phyloP scores from a whole-genome alignment of 495 filamentous ascomycete species.

The Penicillium lividum region DNA sequence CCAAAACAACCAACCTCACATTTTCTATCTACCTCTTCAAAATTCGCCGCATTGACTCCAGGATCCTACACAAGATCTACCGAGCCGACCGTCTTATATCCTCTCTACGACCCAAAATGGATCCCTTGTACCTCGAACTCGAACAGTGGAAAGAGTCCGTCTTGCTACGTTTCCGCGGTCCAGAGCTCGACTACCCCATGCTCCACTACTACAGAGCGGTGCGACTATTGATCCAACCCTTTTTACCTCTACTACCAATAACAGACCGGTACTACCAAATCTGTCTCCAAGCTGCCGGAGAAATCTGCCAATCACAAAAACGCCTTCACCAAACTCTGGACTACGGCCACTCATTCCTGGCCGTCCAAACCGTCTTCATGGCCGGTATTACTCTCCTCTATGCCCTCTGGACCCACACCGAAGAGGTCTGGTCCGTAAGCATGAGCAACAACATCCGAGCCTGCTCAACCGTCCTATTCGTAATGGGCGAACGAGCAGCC shows the following conservation, averaged over 20 bases:
- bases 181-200: slow-evolving; percentile 51
- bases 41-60: slow-evolving; percentile 53
- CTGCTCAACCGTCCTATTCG: slow-evolving; percentile 55
- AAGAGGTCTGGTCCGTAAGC: slow-evolving; percentile 51
- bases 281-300: slow-evolving; percentile 51
- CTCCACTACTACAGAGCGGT: slow-evolving; percentile 55
- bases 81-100: slow-evolving; percentile 51
- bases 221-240: slow-evolving; percentile 53
- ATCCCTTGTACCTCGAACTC: slow-evolving; percentile 48
- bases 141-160: slow-evolving; percentile 54
- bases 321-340: slow-evolving; percentile 52
- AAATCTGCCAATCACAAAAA: slow-evolving; percentile 57
- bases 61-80: slow-evolving; percentile 57
- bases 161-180: slow-evolving; percentile 35
- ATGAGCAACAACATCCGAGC: slow-evolving; percentile 57
- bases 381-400: slow-evolving; percentile 55
- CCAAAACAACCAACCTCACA: slow-evolving; percentile 44
- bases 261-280: slow-evolving; percentile 53
- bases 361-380: slow-evolving; percentile 58
- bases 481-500: slow-evolving; percentile 54
- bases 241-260: slow-evolving; percentile 49
- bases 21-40: slow-evolving; percentile 52
- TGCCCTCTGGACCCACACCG: slow-evolving; percentile 48
- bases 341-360: slow-evolving; percentile 57
- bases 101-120: slow-evolving; percentile 49